These are phyloP conservation scores for Polygonum maritimum DNA, from an alignment of 148 eudicot species.

Conservation along the genomic window DNA sequence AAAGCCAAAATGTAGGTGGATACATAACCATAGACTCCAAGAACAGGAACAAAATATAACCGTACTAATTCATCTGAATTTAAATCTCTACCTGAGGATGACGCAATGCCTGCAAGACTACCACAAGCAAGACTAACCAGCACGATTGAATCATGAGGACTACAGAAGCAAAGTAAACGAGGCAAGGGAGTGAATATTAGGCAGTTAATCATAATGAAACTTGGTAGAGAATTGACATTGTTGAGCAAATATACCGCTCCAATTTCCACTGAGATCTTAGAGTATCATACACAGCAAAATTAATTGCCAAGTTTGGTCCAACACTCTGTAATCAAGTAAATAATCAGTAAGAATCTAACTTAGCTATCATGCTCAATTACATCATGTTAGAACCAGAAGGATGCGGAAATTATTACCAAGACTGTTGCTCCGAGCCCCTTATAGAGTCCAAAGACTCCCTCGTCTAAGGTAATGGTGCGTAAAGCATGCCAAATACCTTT, in stretches of 20 bases:
- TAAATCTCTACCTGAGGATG: constrained; percentile 63
- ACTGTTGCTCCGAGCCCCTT: constrained; percentile 93
- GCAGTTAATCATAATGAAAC: not conserved
- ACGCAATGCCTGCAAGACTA: constrained; percentile 88
- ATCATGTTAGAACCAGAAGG: not conserved
- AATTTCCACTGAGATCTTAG: constrained; percentile 64
- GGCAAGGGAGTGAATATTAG: not conserved
- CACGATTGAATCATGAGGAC: constrained; percentile 71
- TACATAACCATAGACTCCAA: not conserved
- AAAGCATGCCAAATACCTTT: constrained; percentile 82
- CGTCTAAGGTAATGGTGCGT: constrained; percentile 67
- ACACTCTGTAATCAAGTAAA: constrained; percentile 55
- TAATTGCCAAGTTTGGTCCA: constrained; percentile 92
- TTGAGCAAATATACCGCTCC: constrained; percentile 35
- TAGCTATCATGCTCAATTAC: constrained; percentile 2
- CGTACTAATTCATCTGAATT: not conserved
- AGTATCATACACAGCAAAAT: constrained; percentile 90
- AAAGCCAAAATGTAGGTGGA: not conserved
- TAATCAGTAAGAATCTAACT: not conserved
- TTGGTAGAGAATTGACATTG: not conserved
- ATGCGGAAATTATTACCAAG: constrained; percentile 40
- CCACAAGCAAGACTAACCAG: constrained; percentile 96
- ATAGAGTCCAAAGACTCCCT: constrained; percentile 70
- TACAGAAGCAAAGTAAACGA: constrained; percentile 18
- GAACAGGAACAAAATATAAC: not conserved